Evolutionary conservation across 225 moss, liverwort and hornwort species (phyloP).

Genomic region (Neckera pumila): DNA sequence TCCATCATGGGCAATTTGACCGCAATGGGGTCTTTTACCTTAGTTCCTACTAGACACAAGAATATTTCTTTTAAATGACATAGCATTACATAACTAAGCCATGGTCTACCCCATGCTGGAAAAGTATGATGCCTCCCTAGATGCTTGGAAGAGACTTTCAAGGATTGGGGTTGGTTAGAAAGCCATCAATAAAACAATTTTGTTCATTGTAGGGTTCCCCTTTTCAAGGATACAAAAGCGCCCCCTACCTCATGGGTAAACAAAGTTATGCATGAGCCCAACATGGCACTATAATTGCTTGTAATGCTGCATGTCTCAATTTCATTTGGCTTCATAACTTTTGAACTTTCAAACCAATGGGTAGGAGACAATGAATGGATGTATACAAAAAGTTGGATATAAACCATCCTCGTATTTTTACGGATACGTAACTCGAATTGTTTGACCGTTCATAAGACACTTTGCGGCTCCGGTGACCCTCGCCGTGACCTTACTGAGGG

Average conservation of each 20-base stretch:
- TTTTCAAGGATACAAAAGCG: background rate
- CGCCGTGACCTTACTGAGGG: background rate
- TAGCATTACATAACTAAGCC: background rate
- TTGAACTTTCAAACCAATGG: background rate
- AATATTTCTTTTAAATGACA: background rate
- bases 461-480: background rate
- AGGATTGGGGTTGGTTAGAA: background rate
- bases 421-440: background rate
- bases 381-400: background rate
- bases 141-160: background rate
- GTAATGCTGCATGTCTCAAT: background rate
- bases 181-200: background rate
- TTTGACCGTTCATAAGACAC: background rate
- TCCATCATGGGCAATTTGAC: no score
- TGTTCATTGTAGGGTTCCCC: rapidly evolving
- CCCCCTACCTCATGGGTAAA: background rate
- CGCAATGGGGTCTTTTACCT: no score
- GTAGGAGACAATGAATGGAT: rapidly evolving
- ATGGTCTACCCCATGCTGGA: rapidly evolving
- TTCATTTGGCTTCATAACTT: background rate
- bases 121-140: background rate
- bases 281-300: background rate
- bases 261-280: background rate
- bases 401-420: rapidly evolving
- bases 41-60: background rate